Percentiles rank a stretch among this genome's conserved stretches.
Conservation (phyloP, 495 filamentous ascomycete species). For the Neurospora terricola region DNA sequence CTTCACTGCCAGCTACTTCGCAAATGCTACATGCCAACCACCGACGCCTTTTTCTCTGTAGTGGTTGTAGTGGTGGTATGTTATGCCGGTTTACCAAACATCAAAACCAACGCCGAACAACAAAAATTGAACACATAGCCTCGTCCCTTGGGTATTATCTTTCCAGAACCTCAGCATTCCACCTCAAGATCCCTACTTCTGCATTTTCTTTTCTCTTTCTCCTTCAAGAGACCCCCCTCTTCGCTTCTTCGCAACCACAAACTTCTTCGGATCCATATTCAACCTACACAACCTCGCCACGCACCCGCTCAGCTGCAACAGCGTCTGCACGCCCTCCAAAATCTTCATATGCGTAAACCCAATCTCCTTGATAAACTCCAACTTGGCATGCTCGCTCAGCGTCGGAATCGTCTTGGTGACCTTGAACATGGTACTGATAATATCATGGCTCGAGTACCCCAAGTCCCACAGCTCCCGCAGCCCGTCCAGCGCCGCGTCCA, state of each 20-base stretch:
- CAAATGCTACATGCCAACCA: background rate
- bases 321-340: conserved; percentile 87
- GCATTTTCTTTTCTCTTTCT: background rate
- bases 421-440: conserved; percentile 97
- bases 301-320: conserved; percentile 87
- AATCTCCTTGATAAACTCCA: conserved; percentile 96
- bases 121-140: background rate
- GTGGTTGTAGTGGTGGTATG: background rate
- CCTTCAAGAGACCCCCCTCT: background rate
- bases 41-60: background rate
- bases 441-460: conserved; percentile 93
- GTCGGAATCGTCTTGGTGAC: conserved; percentile 91
- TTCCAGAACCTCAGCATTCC: background rate
- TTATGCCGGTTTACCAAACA: background rate
- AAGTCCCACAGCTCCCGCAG: conserved; percentile 89
- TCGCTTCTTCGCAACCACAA: conserved; percentile 43
- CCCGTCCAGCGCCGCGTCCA: conserved; percentile 76
- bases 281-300: conserved; percentile 82
- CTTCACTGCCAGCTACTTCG: background rate
- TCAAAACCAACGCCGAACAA: background rate
- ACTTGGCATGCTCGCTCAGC: conserved; percentile 83
- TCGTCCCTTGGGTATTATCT: background rate
- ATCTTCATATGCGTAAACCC: conserved; percentile 99
- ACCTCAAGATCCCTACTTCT: background rate
- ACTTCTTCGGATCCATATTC: conserved; percentile 90